Evolutionary conservation across 345 rosid species (phyloP).

Genomic region (Cardamine resedifolia): DNA sequence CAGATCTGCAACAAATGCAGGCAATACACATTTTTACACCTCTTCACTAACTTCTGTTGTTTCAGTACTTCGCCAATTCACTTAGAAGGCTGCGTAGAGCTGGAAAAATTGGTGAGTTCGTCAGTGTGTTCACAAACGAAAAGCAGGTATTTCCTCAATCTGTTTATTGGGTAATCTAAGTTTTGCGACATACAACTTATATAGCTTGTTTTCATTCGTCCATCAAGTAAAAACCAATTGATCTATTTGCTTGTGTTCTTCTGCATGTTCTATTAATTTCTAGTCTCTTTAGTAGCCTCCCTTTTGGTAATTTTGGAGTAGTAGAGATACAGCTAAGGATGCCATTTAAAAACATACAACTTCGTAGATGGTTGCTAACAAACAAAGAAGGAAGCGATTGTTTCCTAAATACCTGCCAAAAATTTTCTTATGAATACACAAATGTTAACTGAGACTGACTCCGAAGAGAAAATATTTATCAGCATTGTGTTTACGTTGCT

Average conservation of each 20-base stretch:
- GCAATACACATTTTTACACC: conserved; percentile 9
- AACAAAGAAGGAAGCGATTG: background rate
- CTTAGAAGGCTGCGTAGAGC: conserved; percentile 86
- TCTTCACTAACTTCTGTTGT: conserved; percentile 17
- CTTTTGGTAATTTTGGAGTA: background rate
- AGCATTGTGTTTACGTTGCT: conserved; percentile 89
- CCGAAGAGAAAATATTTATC: conserved; percentile 30
- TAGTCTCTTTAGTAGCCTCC: background rate
- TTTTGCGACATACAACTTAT: background rate
- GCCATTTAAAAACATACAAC: background rate
- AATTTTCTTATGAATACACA: conserved; percentile 1
- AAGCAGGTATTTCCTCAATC: conserved; percentile 69
- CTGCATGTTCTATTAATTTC: background rate
- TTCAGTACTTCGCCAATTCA: conserved; percentile 64
- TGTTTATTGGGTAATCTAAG: background rate
- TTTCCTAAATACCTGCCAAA: background rate
- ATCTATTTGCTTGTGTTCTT: conserved; percentile 2
- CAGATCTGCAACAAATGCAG: background rate
- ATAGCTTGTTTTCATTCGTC: conserved; percentile 9
- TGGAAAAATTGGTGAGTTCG: conserved; percentile 91
- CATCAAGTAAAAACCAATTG: background rate
- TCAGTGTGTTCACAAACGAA: conserved; percentile 81
- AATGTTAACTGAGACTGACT: conserved; percentile 25
- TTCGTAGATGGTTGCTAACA: background rate
- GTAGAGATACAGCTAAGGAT: conserved; percentile 9